Base-by-base conservation (phyloP, 2,329 filamentous ascomycete genomes). In the Calonectria hongkongensis region DNA sequence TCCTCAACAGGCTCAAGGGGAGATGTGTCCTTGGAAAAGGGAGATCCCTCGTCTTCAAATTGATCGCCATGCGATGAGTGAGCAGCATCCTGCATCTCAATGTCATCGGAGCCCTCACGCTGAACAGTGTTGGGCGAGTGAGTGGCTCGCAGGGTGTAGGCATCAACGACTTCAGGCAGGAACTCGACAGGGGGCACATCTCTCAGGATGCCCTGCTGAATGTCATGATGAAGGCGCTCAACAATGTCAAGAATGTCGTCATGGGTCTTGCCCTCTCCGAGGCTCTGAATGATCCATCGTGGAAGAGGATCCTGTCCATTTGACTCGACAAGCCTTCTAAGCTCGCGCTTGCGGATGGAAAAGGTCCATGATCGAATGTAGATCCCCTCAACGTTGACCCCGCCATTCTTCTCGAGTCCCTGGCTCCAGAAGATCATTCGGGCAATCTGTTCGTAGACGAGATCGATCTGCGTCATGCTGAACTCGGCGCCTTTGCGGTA, bases 401-500 rank as follows among this genome's bases (percentile, higher is more conserved):
- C 72, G 28, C 76, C 79, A 18, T 75, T 73, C 36, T 74, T 78
- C 45, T 83, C 77, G 72, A 92, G 91, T 3, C 83, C 78, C 39
- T 89, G 85, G 72, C 88, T 91, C 93, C 93, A 95, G 0, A 84
- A 83, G 74, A 93, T 88, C 60, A 95, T 89, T 0, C 90, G 88
- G 12, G 86, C 82, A 47, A 95, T 89, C 76, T 94, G 92, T 39
- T 88, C 86, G 67, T 89, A 85, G 0, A 95, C 89, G 1, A 95
- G 86, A 3, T 91, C 87, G 68, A 92, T 91, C 80, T 95, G 93
- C 0, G 89, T 81, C 81, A 89, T 84, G 65, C 90, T 90, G 81
- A 93, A 90, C 27, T 92, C 88, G 41, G 87, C 86, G 1, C 87
- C 87, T 66, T 92, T 92, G n/a, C 93, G 89, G 80, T 95, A 96